Evolutionary conservation across 441 rosid genomes (phyloP).

Genomic region (Breynia disticha): DNA sequence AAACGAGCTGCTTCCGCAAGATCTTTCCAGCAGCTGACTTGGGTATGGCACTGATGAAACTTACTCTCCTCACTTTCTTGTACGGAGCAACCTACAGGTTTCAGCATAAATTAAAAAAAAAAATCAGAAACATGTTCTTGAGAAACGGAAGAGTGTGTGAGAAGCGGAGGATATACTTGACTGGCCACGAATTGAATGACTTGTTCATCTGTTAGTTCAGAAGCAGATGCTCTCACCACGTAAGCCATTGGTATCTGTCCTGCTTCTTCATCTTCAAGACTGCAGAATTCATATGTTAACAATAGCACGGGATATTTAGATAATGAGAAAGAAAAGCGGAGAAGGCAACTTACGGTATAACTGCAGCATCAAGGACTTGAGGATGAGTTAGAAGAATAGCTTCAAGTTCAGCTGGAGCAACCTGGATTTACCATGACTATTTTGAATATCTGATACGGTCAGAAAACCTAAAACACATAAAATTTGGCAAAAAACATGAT

Average conservation of each 20-base stretch:
- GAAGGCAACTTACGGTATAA: slow-evolving; percentile 37
- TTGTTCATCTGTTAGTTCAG: slow-evolving; percentile 39
- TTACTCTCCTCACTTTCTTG: slow-evolving; percentile 55
- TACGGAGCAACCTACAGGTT: slow-evolving; percentile 52
- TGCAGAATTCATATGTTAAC: slow-evolving; percentile 12
- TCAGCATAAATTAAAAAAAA: not conserved
- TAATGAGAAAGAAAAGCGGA: not conserved
- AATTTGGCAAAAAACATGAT: no score
- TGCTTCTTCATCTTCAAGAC: slow-evolving; percentile 53
- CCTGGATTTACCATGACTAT: slow-evolving; percentile 23
- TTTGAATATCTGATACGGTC: not conserved
- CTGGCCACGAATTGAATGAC: slow-evolving; percentile 46
- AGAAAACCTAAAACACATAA: no score
- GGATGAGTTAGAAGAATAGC: slow-evolving; percentile 50
- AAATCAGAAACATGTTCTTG: not conserved
- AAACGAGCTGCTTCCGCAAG: slow-evolving; percentile 41
- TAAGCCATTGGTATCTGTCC: slow-evolving; percentile 69
- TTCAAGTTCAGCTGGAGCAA: slow-evolving; percentile 68
- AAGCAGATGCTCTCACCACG: slow-evolving; percentile 34
- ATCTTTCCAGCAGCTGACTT: slow-evolving; percentile 65
- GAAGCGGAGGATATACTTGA: slow-evolving; percentile 27
- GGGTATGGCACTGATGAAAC: slow-evolving; percentile 40
- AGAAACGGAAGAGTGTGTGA: not conserved
- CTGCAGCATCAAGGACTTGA: slow-evolving; percentile 49
- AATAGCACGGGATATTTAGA: no score